Conservation (phyloP, 305 asterid genomes). For the Stenogyne calaminthoides region DNA sequence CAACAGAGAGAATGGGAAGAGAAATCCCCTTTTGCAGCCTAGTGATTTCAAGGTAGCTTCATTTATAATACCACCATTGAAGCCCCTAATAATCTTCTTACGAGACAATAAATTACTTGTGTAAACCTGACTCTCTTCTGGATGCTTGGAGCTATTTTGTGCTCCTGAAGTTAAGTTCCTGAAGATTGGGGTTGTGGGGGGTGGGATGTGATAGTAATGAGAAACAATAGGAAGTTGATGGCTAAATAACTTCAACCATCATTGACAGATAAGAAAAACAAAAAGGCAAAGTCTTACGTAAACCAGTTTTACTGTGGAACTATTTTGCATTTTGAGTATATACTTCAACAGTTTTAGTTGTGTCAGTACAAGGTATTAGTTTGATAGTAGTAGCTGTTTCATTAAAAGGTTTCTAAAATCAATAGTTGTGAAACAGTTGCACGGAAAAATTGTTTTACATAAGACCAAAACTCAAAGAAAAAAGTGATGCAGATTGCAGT, state of each 20-base stretch:
- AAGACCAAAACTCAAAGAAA: too few species aligned
- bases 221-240: slow-evolving; percentile 11
- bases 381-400: too few species aligned
- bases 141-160: slow-evolving; percentile 48
- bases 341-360: too few species aligned
- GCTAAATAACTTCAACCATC: slow-evolving; percentile 13
- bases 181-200: slow-evolving; percentile 28
- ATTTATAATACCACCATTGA: slow-evolving; percentile 83
- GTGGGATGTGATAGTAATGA: background rate
- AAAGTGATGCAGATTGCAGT: slow-evolving; percentile 7
- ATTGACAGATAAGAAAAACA: background rate
- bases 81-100: slow-evolving; percentile 78
- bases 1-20: slow-evolving; percentile 80
- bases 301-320: too few species aligned
- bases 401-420: too few species aligned
- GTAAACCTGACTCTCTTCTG: slow-evolving; percentile 57
- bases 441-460: too few species aligned
- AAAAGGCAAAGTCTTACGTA: background rate
- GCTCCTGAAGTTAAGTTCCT: slow-evolving; percentile 53
- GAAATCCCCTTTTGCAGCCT: slow-evolving; percentile 63
- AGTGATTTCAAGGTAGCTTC: slow-evolving; percentile 76
- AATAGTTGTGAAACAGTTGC: too few species aligned
- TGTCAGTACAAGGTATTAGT: too few species aligned
- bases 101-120: slow-evolving; percentile 59
- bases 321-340: too few species aligned